Evolutionary conservation across 2,329 filamentous ascomycete genomes (phyloP).

Genomic region (Aspergillus intermedius): DNA sequence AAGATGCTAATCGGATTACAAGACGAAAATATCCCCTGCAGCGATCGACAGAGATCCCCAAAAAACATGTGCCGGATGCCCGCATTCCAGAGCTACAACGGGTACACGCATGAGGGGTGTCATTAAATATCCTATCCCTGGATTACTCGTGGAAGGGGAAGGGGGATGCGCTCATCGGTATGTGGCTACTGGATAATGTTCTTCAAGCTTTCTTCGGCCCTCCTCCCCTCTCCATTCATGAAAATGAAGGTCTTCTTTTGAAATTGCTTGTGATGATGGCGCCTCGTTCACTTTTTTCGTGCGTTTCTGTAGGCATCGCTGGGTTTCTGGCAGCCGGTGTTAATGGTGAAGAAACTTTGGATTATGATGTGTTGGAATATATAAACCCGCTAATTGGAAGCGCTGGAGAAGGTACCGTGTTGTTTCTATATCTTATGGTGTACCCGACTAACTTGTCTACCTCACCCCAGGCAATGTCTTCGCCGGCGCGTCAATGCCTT

Average conservation of each 20-base stretch:
- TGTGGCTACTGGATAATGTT: not conserved
- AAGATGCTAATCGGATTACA: no score
- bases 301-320: slow-evolving; percentile 8
- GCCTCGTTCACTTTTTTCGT: slow-evolving; percentile 1
- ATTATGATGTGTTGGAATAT: slow-evolving; percentile 40
- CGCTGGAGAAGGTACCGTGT: slow-evolving; percentile 39
- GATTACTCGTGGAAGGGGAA: not conserved
- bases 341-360: slow-evolving; percentile 9
- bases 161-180: not conserved
- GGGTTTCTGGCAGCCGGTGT: slow-evolving; percentile 8
- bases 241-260: not conserved
- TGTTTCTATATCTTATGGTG: not conserved
- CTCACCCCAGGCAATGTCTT: slow-evolving; percentile 48
- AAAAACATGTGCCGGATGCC: not conserved
- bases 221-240: not conserved
- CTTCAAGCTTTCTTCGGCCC: not conserved
- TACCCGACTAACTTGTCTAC: not conserved
- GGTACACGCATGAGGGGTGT: not conserved
- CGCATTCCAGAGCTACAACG: not conserved
- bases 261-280: not conserved
- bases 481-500: slow-evolving; percentile 49
- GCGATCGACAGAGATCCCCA: not conserved
- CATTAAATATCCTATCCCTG: not conserved
- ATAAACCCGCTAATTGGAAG: slow-evolving; percentile 51
- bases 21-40: not conserved